Base-by-base conservation (phyloP, 768 basidiomycete genomes). In the Trametes sanguinea region DNA sequence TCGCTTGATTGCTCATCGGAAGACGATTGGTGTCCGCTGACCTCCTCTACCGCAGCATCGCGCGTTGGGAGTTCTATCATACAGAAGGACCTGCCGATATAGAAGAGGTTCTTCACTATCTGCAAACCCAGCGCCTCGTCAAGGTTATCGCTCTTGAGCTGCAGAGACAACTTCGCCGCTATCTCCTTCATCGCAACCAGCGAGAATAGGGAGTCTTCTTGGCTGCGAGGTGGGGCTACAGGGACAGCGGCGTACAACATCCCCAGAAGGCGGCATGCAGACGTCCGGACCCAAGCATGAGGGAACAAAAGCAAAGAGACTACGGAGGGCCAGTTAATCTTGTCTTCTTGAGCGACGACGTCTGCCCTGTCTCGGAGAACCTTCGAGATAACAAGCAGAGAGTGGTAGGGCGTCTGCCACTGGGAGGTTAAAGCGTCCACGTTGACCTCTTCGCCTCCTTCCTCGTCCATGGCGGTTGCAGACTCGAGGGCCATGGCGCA, bases 251-350 rank as follows among this genome's bases (percentile, higher is more conserved):
- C 73, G 71, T 90, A 94, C 4, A 94, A 76, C 22, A 81, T 68
- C 16, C 93, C 93, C 2, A 97, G 72, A 11, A 94, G 78, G 57
- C 92, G 82, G 61, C 88, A 88, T 1, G 94, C 81, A 0, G 88
- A 89, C 5, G 85, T 86, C 44, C 95, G 88, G 0, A 97, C 94
- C 96, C 95, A 98, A 4, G 92, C 85, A 73, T 99, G 97, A 4
- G 95, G 95, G 76, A 89, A 98, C 2, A 90, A 78, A 3, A 98
- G 83, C 67, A 90, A 87, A 0, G 77, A 67, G 27, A 84, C 77
- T 44, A 97, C 79, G 1, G 78, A 69, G 9, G 75, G 67, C 94
- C 95, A 96, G 1, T 80, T 71, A 0, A 92, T 76, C 58, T 73
- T 77, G 44, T 78, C 79, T 8, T 77, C 75, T 40, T 82, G 73